Evolutionary conservation across 1,284 basidiomycete species (phyloP), one percentile per base, ranked within the genome.

Genomic region (Cryptococcus sp.): DNA sequence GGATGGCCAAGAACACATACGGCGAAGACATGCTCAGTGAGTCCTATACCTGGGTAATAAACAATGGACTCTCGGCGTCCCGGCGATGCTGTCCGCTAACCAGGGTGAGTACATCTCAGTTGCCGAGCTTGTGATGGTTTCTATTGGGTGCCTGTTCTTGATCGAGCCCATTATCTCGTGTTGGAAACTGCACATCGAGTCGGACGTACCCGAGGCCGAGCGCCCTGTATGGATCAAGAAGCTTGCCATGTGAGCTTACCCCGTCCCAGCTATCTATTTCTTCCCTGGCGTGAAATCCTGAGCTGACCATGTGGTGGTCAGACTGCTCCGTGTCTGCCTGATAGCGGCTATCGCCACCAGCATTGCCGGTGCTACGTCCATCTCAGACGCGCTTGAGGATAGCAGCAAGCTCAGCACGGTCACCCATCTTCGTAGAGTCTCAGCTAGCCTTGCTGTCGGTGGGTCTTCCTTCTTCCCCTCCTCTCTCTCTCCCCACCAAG

Each of bases 101-200:
- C 18, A 51, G 21, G 20, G 51, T 18, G 1, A 35, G 18, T 11
- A 16, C 21, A 20, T 43, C 20, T 8, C 24, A 69, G 66, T 67
- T 52, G 70, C 63, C 52, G 70, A 71, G 48, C 61, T 68, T 8
- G 61, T 69, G 20, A 51, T 70, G 24, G 59, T 69, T 2, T 69
- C 69, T 2, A 49, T 70, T 47, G 64, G 66, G 4, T 64, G 55
- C 55, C 55, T 69, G 18, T 67, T 72, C 60, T 56, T 72, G 39
- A 62, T 72, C 58, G 68, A 64, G 13, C 68, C 70, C 9, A 35
- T 65, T 16, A 50, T 69, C 12, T 44, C 49, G 24, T 51, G 68
- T 36, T 72, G 67, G 67, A 56, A 61, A 23, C 52, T 57, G 3
- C 63, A 70, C 24, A 55, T 72, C 36, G 56, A 55, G 23, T 55